Conservation (phyloP, 148 eudicot species). For the Camellia sinensis region DNA sequence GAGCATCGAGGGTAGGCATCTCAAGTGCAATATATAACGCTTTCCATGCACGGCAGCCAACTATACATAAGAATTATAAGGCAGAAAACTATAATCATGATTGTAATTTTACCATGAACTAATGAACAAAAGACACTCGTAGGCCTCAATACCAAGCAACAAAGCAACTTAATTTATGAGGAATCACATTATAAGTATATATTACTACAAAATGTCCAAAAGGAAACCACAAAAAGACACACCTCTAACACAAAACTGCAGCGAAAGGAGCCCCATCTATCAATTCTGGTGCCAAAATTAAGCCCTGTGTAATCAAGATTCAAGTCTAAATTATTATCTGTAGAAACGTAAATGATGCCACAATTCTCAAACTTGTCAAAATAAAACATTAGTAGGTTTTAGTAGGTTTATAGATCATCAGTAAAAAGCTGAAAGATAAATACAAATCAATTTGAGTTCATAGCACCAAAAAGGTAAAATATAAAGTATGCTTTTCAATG, state of each 20-base stretch:
- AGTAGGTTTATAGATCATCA: neutral
- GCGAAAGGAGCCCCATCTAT: neutral
- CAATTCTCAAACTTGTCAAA: neutral
- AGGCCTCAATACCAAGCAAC: neutral
- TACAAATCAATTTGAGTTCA: neutral
- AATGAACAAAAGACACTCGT: neutral
- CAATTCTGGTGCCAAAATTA: neutral
- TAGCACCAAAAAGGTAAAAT: neutral
- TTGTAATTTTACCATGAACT: neutral
- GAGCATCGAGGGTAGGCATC: too few relatives aligned
- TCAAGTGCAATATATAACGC: too few relatives aligned
- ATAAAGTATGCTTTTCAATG: neutral
- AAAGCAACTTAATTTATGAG: neutral
- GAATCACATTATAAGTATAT: neutral
- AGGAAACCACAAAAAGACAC: neutral
- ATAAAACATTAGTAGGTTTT: neutral
- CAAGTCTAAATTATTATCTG: neutral
- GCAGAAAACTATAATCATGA: too few relatives aligned
- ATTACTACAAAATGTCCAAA: neutral
- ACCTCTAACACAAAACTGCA: neutral
- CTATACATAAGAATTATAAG: too few relatives aligned
- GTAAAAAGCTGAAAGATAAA: neutral
- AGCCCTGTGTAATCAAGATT: neutral
- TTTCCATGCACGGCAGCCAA: too few relatives aligned
- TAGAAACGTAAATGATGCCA: neutral